Base-by-base conservation (phyloP, 1,284 basidiomycete genomes). In the Ceratobasidium sp. region DNA sequence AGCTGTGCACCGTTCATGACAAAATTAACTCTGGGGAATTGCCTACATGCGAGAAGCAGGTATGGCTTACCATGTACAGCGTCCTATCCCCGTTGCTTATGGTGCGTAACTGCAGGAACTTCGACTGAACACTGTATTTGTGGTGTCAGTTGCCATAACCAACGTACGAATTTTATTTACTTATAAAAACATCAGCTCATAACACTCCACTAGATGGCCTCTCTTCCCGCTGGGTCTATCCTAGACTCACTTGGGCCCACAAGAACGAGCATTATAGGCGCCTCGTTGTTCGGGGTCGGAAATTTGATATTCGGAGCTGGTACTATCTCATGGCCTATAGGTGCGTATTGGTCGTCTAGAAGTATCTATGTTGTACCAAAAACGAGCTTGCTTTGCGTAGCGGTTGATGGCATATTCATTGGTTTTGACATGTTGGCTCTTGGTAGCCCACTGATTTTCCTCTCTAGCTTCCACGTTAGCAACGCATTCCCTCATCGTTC, bases 401-500 rank as follows among this genome's bases (percentile, higher is more conserved):
- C 18, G 9, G 6, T 66, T 30, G 63, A 66, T 23, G 63, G 63
- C 52, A 9, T 81, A 75, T 54, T 79, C 18, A 72, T 79, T 30
- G 82, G 81, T 2, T 83, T 80, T 75, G 74, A 80, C 21, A 75
- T 82, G 16, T 75, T 83, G 32, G 82, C 82, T 8, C 74, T 83
- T 8, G 82, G 82, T 1, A 79, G 81, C 1, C 82, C 82, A 35
- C 67, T 76, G 41, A 78, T 74, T 38, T 77, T 76, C 62, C 72
- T 77, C 23, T 76, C 74, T 8, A 77, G 75, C 9, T 77, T 78
- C 71, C 78, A 79, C 41, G 76, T 83, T 18, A 80, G 80, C 59
- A 83, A 83, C 73, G 79, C 82, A 6, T 83, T 83, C 75, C 82
- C 82, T 2, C 61, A 75, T n/a, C 76, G 78, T 46, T 81, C 82